Conservation (phyloP, 345 rosid species). For the Erodium maritimum region DNA sequence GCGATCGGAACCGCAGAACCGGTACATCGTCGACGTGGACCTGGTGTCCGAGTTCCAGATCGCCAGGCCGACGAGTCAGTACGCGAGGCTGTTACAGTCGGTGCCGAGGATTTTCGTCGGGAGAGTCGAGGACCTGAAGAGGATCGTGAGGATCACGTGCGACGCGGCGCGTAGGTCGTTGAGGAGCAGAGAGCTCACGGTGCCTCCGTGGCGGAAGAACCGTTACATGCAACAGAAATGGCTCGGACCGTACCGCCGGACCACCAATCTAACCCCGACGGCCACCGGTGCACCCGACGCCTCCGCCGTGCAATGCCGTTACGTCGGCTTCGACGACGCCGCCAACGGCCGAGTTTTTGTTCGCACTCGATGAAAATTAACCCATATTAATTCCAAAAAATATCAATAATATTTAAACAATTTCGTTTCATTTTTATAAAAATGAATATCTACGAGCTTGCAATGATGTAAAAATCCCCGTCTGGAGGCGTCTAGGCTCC, state of each 20-base stretch:
- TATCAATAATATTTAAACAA: no score
- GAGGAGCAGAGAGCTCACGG: constrained; percentile 30
- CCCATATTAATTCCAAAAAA: background rate
- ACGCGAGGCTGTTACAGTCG: constrained; percentile 21
- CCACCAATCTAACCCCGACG: constrained; percentile 17
- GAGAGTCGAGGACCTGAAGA: constrained; percentile 40
- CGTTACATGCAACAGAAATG: constrained; percentile 73
- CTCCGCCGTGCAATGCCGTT: constrained; percentile 31
- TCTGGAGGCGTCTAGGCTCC: no score
- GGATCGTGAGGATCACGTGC: constrained; percentile 28
- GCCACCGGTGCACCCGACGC: constrained; percentile 9
- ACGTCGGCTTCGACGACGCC: constrained; percentile 45
- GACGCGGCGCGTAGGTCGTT: constrained; percentile 53
- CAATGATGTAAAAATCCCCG: no score
- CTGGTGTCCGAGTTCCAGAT: constrained; percentile 53
- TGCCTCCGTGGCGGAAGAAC: constrained; percentile 79
- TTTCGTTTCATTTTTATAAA: no score
- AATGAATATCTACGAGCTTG: no score
- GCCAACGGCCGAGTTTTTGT: constrained; percentile 35
- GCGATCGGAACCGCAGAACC: constrained; percentile 10
- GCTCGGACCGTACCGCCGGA: constrained; percentile 53
- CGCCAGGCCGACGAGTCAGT: constrained; percentile 57
- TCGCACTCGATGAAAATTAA: constrained; percentile 27
- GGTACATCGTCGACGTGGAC: constrained; percentile 56
- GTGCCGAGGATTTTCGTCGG: constrained; percentile 52